Conservation (phyloP, 805 yeast species). For the Yamadazyma paraphyllophila region DNA sequence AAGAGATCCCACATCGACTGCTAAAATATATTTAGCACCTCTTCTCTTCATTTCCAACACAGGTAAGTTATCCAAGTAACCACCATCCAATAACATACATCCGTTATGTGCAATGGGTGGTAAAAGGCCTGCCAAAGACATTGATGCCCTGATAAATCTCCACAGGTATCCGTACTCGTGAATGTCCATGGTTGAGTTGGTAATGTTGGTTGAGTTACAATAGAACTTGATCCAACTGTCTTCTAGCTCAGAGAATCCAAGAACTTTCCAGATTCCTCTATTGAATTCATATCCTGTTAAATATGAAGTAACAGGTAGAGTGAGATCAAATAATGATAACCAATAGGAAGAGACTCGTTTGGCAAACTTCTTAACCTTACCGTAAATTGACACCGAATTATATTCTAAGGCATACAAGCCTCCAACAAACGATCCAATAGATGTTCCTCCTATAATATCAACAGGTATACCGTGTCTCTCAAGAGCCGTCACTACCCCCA, state of each 20-base stretch:
- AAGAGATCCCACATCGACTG: constrained; percentile 93
- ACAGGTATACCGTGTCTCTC: constrained; percentile 93
- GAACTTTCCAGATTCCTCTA: constrained; percentile 94
- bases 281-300: constrained; percentile 97
- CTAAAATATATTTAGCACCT: constrained; percentile 85
- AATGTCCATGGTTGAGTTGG: constrained; percentile 92
- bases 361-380: constrained; percentile 83
- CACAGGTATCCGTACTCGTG: constrained; percentile 92
- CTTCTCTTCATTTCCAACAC: constrained; percentile 87
- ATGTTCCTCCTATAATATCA: constrained; percentile 93
- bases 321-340: constrained; percentile 80
- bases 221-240: constrained; percentile 92
- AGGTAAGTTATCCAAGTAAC: constrained; percentile 90
- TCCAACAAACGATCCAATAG: constrained; percentile 94
- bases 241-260: constrained; percentile 89
- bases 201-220: constrained; percentile 91
- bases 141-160: constrained; percentile 93
- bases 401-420: constrained; percentile 92
- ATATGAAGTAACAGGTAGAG: constrained; percentile 91
- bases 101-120: constrained; percentile 91
- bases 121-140: constrained; percentile 91
- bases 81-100: constrained; percentile 92
- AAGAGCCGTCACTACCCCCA: constrained; percentile 86
- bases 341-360: constrained; percentile 79
- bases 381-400: constrained; percentile 86